Evolutionary conservation across 495 filamentous ascomycete genomes (phyloP), one percentile per base, ranked within the genome.

Genomic region (Venustampulla echinocandica): DNA sequence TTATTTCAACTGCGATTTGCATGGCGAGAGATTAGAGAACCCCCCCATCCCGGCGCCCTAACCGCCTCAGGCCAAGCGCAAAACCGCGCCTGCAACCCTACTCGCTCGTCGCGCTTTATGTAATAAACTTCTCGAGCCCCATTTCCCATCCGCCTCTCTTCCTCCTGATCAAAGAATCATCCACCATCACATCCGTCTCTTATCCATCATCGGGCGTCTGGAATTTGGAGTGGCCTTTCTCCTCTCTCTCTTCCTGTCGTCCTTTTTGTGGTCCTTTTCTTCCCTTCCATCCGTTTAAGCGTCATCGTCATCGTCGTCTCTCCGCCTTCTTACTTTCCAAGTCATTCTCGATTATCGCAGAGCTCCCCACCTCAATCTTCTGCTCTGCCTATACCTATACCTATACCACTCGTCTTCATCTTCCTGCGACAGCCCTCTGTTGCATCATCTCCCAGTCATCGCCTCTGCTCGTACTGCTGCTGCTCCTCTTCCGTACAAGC

Each of bases 221-320:
- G 64, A 65, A 65, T 63, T 64, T 58, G 47, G 65, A 65, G 68
- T 63, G 66, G 64, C 46, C 40, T 61, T 66, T 61, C 63, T 68
- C 62, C 65, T 66, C 55, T 62, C 62, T 68, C 42, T 68, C 46
- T 68, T 66, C 66, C 66, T 65, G 63, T 64, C 63, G 69, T 71
- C 71, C 58, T 69, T 72, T 70, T 68, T 58, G 54, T 64, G 62
- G 48, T 58, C 57, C 46, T 56, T 57, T 56, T 62, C 51, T 49
- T 61, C 46, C 46, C 49, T 58, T 55, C 50, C 43, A 39, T 50
- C 44, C 36, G 39, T 51, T 44, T 19, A 15, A 37, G 21, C 37
- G 27, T 52, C 54, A 32, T 33, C 50, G 46, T 50, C 47, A 45
- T 45, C 46, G 44, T 56, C 53, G 28, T 47, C 40, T 44, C 52